Base-by-base conservation (phyloP, 495 filamentous ascomycete species). In the Gamarada debralockiae region DNA sequence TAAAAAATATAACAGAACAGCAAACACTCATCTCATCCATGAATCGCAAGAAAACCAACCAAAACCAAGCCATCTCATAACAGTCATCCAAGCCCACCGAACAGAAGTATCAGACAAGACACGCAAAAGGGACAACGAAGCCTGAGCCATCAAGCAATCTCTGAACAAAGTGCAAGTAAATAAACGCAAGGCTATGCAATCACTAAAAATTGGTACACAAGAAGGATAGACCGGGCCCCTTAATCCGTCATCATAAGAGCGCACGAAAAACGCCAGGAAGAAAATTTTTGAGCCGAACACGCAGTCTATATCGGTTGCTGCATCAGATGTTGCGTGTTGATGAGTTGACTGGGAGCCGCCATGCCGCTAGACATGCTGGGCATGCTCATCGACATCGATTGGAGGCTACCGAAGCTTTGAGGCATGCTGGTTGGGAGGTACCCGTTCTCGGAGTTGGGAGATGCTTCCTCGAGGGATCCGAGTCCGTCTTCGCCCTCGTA, bases 401-500 rank as follows among this genome's bases (percentile, higher is more conserved):
- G 73, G 61, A 39, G 69, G 68, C 53, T 47, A 51, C 57, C 51
- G 61, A 67, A 69, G 31, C 65, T 50, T 37, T 70, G 59, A 9
- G 70, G 66, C 56, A 72, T 72, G 15, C 75, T 64, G 3, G 75
- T 73, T 8, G 66, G 64, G 4, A 77, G 62, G 55, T 79, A 82
- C 36, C 75, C 77, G 52, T 70, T 68, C 46, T 81, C 80, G 0
- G 80, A 83, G 13, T 78, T 79, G 4, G 86, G 85, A 3, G 85
- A 87, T 21, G 83, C 85, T 37, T 92, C 88, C 57, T 86, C 86
- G 20, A 88, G 75, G 25, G 87, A 85, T 25, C 82, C 84, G 40
- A 87, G 83, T 14, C 89, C 84, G 56, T 91, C 84, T 29, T 76
- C 76, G 23, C 80, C 79, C 64, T 80, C 78, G 49, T 76, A 73